Base-by-base conservation (phyloP, 495 filamentous ascomycete genomes). In the Trichocladium antarcticum region DNA sequence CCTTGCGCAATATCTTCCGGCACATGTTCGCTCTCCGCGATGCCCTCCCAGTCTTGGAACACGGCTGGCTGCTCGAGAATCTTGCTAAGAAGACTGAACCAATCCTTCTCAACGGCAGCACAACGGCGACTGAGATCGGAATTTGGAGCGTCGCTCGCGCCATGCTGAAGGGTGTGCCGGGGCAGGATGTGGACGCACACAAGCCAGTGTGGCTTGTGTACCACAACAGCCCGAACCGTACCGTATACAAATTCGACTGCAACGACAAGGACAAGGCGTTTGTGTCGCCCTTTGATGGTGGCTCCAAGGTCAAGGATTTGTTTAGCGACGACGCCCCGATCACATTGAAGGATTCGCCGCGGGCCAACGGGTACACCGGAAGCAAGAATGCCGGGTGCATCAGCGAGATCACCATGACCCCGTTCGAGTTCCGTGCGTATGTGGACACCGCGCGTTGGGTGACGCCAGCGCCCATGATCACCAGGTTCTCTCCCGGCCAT, bases 121-220 rank as follows among this genome's bases (percentile, higher is more conserved):
- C 69, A 19, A 69, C 65, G 0, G 66, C 70, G 0, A 84, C 83
- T 6, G 79, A 83, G 53, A 76, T 73, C 8, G 83, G 83, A 10
- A 71, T 87, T 56, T 87, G 80, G 80, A 82, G 80, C 47, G 71
- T 82, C 28, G 49, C 75, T 29, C 72, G 83, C 15, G 74, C 71
- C 14, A 60, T 66, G 17, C 74, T 73, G 40, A 62, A 65, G n/a
- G n/a, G n/a, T 1, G 64, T 55, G 16, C 54, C 24, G 3, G 24
- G 75, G 10, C 82, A 86, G 56, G 68, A 80, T 11, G 65, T n/a
- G n/a, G n/a, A 41, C 20, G 57, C 50, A 6, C 79, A 82, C 27
- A 71, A 77, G 44, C 67, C 72, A 0, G 69, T 85, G 5, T 86
- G 82, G 83, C 60, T 85, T 11, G 65, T 87, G 1, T 85, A 83